Evolutionary conservation across 2,329 filamentous ascomycete genomes (phyloP).

Genomic region (Mycocentrospora acerina): DNA sequence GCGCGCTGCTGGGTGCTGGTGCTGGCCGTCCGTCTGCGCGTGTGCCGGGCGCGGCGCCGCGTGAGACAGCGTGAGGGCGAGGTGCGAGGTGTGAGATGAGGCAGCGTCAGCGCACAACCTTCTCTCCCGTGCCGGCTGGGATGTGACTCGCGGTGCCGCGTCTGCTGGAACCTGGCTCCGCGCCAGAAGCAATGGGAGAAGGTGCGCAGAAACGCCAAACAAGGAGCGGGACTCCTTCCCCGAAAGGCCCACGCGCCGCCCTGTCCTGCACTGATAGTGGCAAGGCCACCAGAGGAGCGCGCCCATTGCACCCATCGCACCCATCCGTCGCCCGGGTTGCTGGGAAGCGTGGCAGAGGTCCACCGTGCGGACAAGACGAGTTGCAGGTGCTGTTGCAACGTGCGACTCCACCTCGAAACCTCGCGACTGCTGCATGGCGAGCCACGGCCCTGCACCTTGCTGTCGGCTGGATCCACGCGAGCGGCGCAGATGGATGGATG

Average conservation of each 20-base stretch:
- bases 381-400: too few species aligned
- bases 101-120: slow-evolving; percentile 27
- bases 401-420: too few species aligned
- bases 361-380: too few species aligned
- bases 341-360: too few species aligned
- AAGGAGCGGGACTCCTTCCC: slow-evolving; percentile 35
- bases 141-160: slow-evolving; percentile 24
- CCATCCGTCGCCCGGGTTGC: slow-evolving; percentile 34
- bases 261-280: slow-evolving; percentile 17
- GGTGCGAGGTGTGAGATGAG: too few species aligned
- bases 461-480: too few species aligned
- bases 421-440: too few species aligned
- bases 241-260: slow-evolving; percentile 30
- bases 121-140: slow-evolving; percentile 5
- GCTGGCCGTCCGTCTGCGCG: neutral
- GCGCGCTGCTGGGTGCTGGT: too few species aligned
- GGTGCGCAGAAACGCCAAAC: slow-evolving; percentile 19
- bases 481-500: too few species aligned
- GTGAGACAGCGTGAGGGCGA: too few species aligned
- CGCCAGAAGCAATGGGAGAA: slow-evolving; percentile 34
- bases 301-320: slow-evolving; percentile 10
- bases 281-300: slow-evolving; percentile 8
- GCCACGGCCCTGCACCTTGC: too few species aligned
- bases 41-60: neutral
- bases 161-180: slow-evolving; percentile 22